Evolutionary conservation across 192 early-diverging fungal species (phyloP).

Genomic region (Glomus cerebriforme): DNA sequence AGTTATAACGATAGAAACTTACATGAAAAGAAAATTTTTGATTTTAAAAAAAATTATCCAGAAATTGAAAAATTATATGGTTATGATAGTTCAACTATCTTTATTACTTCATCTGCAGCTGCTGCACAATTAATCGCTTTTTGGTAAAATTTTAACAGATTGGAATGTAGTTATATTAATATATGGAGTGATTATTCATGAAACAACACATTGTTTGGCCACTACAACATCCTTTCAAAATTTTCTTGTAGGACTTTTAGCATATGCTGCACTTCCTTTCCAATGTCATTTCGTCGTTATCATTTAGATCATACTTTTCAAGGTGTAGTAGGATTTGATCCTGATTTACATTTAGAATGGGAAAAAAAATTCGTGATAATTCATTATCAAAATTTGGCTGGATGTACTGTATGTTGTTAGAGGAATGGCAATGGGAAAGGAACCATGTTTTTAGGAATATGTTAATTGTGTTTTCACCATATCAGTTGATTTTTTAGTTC

Average conservation of each 20-base stretch:
- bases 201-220: slow-evolving; percentile 87
- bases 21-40: slow-evolving; percentile 84
- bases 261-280: slow-evolving; percentile 86
- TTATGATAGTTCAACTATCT: slow-evolving; percentile 76
- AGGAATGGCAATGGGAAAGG: slow-evolving; percentile 70
- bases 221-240: slow-evolving; percentile 73
- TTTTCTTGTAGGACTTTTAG: slow-evolving; percentile 76
- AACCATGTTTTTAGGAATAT: slow-evolving; percentile 73
- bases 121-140: slow-evolving; percentile 71
- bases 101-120: slow-evolving; percentile 66
- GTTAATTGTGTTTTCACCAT: slow-evolving; percentile 75
- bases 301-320: slow-evolving; percentile 97
- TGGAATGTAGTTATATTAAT: slow-evolving; percentile 68
- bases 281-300: slow-evolving; percentile 80
- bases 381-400: slow-evolving; percentile 69
- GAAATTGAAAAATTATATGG: slow-evolving; percentile 88
- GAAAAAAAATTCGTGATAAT: slow-evolving; percentile 78
- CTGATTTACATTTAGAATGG: slow-evolving; percentile 88
- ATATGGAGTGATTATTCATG: slow-evolving; percentile 87
- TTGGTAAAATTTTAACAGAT: slow-evolving; percentile 67
- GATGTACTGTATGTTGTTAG: slow-evolving; percentile 87
- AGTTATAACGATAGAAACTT: slow-evolving; percentile 78
- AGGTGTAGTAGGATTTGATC: slow-evolving; percentile 91
- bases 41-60: slow-evolving; percentile 88
- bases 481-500: slow-evolving; percentile 58